Evolutionary conservation across 1,284 basidiomycete species (phyloP), one percentile per base, ranked within the genome.

Genomic region (Malassezia dermatis): DNA sequence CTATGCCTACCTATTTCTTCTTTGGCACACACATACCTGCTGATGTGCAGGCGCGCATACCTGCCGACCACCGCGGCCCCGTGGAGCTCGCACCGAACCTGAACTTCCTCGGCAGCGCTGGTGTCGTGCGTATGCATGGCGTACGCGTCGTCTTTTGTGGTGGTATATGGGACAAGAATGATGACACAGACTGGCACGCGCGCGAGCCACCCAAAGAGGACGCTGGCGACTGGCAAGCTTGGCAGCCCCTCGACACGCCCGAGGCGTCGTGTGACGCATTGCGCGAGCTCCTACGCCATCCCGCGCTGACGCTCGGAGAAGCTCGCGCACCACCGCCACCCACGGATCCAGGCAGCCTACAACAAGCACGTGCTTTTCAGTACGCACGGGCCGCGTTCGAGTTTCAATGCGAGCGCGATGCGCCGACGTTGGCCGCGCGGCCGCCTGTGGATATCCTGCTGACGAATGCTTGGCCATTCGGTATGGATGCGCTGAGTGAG

Each of bases 1-100:
- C 93, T 5, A 78, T 94, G 21, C 84, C 88, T 61, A 91, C 89
- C 54, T 96, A 95, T 77, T 84, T 95, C 61, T 89, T 88, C 80
- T 83, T 88, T 74, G 91, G 88, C 24, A 81, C 42, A 6, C 28
- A 1, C 27, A 46, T 47, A 12, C 58, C 28, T 1, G 26, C 28
- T 1, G 15, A 23, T 4, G 30, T 64, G 3, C 30, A 23, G 8
- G 34, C 31, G 6, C 13, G 19, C 23, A 12, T 26, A 17, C 32
- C 46, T 26, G 4, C 37, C 17, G 27, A 46, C 6, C 42, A 23
- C 1, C 12, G 24, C 8, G 34, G 50, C 31, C 19, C 23, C 2
- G 41, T 37, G 19, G 3, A 43, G 24, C 28, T 72, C 2, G 57
- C 58, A 0, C 24, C 58, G 8, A 63, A 69, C 42, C 49, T 73